Percentiles rank a stretch among this genome's conserved stretches.
Evolutionary conservation across 768 basidiomycete species (phyloP).

Genomic region (Suillus subalutaceus): DNA sequence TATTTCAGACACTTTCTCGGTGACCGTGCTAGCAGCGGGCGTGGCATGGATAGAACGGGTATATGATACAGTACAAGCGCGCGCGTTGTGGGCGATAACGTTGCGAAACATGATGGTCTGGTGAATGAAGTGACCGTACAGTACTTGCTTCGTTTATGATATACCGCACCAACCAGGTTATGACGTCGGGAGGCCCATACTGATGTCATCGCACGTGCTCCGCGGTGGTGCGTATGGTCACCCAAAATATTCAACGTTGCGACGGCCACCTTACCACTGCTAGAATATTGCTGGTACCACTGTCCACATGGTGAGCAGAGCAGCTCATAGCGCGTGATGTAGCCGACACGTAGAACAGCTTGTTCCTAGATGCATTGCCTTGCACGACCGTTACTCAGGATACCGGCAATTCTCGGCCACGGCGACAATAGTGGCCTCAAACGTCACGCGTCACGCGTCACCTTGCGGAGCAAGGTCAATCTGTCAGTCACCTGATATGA

Average conservation of each 20-base stretch:
- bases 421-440: constrained; percentile 23
- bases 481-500: no score
- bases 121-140: background rate
- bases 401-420: constrained; percentile 25
- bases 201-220: constrained; percentile 12
- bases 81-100: constrained; percentile 2
- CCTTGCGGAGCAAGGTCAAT: no score
- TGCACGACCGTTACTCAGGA: constrained; percentile 12
- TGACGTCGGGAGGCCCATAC: constrained; percentile 9
- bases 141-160: background rate
- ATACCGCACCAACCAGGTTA: background rate
- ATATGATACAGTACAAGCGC: background rate
- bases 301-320: background rate
- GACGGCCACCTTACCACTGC: background rate
- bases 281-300: background rate
- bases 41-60: constrained; percentile 34
- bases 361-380: constrained; percentile 17
- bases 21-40: constrained; percentile 32
- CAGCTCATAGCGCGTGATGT: constrained; percentile 11
- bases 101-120: background rate
- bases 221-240: background rate
- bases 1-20: constrained; percentile 42
- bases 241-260: background rate
- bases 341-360: background rate
- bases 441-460: no score